These are phyloP conservation scores for Aureobasidium lini DNA, from an alignment of 2,329 filamentous ascomycete genomes.

Conservation along the genomic window DNA sequence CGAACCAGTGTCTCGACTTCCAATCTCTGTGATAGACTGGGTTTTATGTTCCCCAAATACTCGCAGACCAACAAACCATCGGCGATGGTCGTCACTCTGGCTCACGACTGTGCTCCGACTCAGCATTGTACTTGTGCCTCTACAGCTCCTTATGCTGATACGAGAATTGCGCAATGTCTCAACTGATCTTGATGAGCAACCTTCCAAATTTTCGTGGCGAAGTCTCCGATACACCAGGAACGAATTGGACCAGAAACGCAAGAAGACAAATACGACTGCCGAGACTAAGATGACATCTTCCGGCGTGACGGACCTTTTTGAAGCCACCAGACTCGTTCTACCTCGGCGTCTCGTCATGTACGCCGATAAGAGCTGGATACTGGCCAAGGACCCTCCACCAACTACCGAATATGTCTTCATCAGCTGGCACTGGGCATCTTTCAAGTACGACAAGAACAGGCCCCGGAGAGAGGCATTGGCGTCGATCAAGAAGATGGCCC, in stretches of 20 bases:
- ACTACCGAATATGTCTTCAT: not conserved
- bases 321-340: not conserved
- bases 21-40: not conserved
- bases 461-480: not conserved
- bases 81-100: not conserved
- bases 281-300: too few species aligned
- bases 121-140: not conserved
- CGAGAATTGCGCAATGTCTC: not conserved
- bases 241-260: not conserved
- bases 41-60: not conserved
- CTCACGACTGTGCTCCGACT: not conserved
- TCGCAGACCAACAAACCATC: not conserved
- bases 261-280: not conserved
- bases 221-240: not conserved
- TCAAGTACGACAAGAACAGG: not conserved
- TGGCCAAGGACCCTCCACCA: not conserved
- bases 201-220: not conserved
- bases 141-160: not conserved
- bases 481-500: not conserved
- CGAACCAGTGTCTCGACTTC: not conserved
- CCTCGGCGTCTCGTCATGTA: not conserved
- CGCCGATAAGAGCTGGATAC: not conserved
- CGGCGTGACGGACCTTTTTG: not conserved
- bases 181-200: too few species aligned
- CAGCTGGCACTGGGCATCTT: constrained; percentile 5